Evolutionary conservation across 148 eudicot genomes (phyloP).

Genomic region (Chenopodium formosanum): DNA sequence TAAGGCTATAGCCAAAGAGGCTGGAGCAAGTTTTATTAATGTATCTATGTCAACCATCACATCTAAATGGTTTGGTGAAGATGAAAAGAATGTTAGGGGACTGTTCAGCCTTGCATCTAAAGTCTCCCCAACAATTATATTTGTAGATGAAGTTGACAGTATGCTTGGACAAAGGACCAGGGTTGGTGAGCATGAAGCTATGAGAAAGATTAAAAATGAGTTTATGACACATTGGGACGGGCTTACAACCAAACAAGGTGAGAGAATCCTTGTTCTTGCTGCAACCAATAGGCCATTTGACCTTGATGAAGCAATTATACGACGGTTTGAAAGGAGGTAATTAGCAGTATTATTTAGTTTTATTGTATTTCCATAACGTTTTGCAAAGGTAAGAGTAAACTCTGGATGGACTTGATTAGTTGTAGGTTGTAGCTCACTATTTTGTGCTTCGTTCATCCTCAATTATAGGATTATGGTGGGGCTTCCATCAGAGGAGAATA

Average conservation of each 20-base stretch:
- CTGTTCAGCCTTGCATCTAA: slow-evolving; percentile 87
- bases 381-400: no score
- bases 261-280: slow-evolving; percentile 86
- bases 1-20: slow-evolving; percentile 93
- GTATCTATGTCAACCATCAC: slow-evolving; percentile 96
- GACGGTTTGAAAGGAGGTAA: slow-evolving; percentile 94
- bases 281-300: slow-evolving; percentile 97
- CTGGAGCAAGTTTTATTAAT: slow-evolving; percentile 94
- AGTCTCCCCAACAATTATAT: slow-evolving; percentile 90
- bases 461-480: slow-evolving; percentile 75
- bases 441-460: not conserved
- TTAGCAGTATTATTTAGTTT: not conserved
- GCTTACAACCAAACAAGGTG: slow-evolving; percentile 67
- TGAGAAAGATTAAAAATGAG: slow-evolving; percentile 94
- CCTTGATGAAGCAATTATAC: slow-evolving; percentile 96
- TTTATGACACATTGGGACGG: slow-evolving; percentile 99
- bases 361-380: not conserved
- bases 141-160: slow-evolving; percentile 96
- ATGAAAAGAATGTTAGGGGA: slow-evolving; percentile 91
- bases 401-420: not conserved
- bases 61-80: slow-evolving; percentile 98
- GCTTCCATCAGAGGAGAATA: slow-evolving; percentile 68
- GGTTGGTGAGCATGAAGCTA: slow-evolving; percentile 94
- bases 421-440: not conserved
- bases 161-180: slow-evolving; percentile 88